Percentiles rank a stretch among this genome's conserved stretches.
These are phyloP conservation scores for Chrysochromulina parva DNA, from an alignment of 78 protist species.

Conservation along the genomic window DNA sequence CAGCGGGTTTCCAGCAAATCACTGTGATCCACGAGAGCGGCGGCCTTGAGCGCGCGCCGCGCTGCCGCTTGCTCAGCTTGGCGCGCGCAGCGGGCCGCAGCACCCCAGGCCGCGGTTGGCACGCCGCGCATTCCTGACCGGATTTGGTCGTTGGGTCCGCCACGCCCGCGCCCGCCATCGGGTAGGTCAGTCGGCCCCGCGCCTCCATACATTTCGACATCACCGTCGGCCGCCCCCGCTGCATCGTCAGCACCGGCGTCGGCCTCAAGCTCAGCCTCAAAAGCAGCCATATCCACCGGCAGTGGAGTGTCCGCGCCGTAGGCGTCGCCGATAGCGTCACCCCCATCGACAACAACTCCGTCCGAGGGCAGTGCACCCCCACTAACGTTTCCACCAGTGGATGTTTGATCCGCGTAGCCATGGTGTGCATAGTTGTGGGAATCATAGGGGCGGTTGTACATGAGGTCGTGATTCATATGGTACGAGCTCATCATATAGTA, in stretches of 20 bases:
- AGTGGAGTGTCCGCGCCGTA: not conserved
- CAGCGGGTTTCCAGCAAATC: no score
- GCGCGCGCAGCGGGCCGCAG: no score
- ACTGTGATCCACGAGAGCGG: no score
- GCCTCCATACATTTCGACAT: slow-evolving; percentile 16
- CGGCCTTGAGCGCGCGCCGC: no score
- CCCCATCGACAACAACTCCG: no score
- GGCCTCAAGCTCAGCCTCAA: not conserved
- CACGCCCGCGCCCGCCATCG: not conserved
- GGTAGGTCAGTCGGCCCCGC: slow-evolving; percentile 3
- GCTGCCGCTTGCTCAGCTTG: no score
- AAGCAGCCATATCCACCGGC: not conserved
- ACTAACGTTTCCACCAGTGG: no score
- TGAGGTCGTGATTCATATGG: not conserved
- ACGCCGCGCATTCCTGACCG: no score
- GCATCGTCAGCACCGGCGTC: not conserved
- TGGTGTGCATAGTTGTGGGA: not conserved
- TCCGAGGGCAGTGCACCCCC: no score
- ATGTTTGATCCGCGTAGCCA: no score
- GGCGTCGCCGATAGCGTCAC: not conserved
- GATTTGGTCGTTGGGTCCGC: no score
- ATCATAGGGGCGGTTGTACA: not conserved
- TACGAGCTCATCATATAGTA: not conserved
- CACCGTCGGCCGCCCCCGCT: not conserved
- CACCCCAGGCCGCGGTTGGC: no score